Percentiles rank a stretch among this genome's conserved stretches.
Conservation (phyloP, 106 monocot genomes). For the Vanilla planifolia region DNA sequence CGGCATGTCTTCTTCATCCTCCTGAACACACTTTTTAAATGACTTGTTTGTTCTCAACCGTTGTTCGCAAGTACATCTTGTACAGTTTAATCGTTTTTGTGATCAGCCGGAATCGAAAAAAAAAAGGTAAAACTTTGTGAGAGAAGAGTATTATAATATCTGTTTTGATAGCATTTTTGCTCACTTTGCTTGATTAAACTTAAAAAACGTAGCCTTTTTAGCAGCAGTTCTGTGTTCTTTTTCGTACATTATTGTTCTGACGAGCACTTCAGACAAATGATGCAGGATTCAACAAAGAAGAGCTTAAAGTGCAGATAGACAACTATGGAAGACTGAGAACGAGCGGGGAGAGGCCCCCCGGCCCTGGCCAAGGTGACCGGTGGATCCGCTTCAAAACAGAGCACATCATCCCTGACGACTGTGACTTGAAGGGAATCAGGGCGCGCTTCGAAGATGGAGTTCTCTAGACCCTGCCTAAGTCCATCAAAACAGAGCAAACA, state of each 20-base stretch:
- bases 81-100: not conserved
- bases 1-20: not conserved
- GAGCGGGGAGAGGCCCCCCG: constrained; percentile 14
- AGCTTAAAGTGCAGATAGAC: constrained; percentile 16
- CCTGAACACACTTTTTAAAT: too few relatives aligned
- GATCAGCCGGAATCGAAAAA: not conserved
- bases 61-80: not conserved
- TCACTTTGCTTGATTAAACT: not conserved
- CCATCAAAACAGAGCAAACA: too few relatives aligned
- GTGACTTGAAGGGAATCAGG: constrained; percentile 9
- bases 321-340: constrained; percentile 7
- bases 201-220: not conserved
- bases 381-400: constrained; percentile 16
- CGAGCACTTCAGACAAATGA: not conserved
- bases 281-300: constrained; percentile 24
- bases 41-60: not conserved
- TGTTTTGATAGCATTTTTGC: too few relatives aligned
- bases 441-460: constrained; percentile 16
- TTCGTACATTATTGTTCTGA: too few relatives aligned
- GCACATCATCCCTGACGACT: constrained; percentile 9
- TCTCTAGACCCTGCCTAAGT: constrained; percentile 9
- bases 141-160: not conserved
- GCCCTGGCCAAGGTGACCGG: not conserved
- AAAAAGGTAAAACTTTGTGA: not conserved
- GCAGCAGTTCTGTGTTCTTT: too few relatives aligned